Conservation (phyloP, 768 basidiomycete species). For the Lactarius evosmus region DNA sequence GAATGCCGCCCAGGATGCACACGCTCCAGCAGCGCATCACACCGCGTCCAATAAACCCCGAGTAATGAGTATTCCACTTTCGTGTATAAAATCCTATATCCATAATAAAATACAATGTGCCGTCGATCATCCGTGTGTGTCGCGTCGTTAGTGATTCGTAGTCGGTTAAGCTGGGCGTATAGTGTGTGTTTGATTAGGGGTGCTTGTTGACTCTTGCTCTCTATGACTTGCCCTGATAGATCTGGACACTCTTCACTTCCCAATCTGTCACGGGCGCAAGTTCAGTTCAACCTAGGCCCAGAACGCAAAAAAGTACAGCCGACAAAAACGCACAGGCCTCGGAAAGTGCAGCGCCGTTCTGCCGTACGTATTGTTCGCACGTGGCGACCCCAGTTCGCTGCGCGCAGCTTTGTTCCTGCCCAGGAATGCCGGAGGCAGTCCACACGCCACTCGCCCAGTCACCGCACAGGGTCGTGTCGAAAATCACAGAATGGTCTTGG, state of each 20-base stretch:
- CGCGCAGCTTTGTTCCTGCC: slow-evolving; percentile 85
- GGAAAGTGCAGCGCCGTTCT: slow-evolving; percentile 63
- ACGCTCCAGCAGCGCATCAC: not conserved
- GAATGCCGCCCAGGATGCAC: not conserved
- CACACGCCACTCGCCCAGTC: slow-evolving; percentile 90
- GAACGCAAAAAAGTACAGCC: not conserved
- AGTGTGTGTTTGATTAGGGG: slow-evolving; percentile 1
- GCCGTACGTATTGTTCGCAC: slow-evolving; percentile 74
- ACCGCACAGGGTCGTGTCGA: slow-evolving; percentile 86
- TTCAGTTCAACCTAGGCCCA: slow-evolving; percentile 2
- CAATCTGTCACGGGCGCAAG: slow-evolving; percentile 51
- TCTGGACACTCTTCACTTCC: slow-evolving; percentile 74
- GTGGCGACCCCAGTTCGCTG: slow-evolving; percentile 76
- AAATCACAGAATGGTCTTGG: slow-evolving; percentile 69
- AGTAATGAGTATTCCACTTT: not conserved
- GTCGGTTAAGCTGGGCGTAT: not conserved
- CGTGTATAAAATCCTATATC: not conserved
- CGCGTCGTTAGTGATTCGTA: not conserved
- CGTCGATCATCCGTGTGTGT: slow-evolving; percentile 6
- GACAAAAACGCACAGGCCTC: slow-evolving; percentile 67
- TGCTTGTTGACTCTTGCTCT: not conserved
- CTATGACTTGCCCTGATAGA: slow-evolving; percentile 49
- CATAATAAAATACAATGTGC: slow-evolving; percentile 17
- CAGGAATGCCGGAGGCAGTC: slow-evolving; percentile 67
- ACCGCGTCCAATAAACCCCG: slow-evolving; percentile 1